Evolutionary conservation across 139 green algal genomes (phyloP).

Genomic region (Axilococcus clingmanii): DNA sequence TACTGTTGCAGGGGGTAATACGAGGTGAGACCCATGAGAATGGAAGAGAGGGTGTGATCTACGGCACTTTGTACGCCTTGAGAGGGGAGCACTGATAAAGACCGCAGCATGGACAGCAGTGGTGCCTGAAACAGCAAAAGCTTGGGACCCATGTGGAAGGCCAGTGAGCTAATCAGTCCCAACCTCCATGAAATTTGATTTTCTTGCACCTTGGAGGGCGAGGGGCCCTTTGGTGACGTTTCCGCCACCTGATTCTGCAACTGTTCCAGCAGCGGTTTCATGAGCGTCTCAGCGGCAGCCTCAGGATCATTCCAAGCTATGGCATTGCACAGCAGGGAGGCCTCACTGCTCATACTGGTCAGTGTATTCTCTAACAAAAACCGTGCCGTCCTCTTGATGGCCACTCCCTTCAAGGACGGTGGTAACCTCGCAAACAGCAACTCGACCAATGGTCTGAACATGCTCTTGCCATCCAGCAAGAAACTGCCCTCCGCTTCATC

Average conservation of each 20-base stretch:
- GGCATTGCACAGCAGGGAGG: constrained; percentile 41
- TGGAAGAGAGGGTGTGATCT: constrained; percentile 9
- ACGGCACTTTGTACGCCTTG: constrained; percentile 21
- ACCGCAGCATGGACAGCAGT: background rate
- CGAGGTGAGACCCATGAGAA: constrained; percentile 13
- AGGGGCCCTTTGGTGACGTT: background rate
- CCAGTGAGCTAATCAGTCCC: constrained; percentile 18
- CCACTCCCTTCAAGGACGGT: constrained; percentile 20
- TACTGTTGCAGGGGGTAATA: constrained; percentile 36
- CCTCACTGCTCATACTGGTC: constrained; percentile 27
- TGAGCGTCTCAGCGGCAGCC: constrained; percentile 14
- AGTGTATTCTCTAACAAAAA: constrained; percentile 46
- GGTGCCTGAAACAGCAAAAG: constrained; percentile 2
- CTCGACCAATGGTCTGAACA: constrained; percentile 54
- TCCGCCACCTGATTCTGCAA: background rate
- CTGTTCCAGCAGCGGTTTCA: constrained; percentile 35
- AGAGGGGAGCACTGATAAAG: background rate
- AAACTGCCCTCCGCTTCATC: constrained; percentile 25
- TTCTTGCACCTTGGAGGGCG: constrained; percentile 27
- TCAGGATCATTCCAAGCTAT: constrained; percentile 33
- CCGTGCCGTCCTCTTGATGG: constrained; percentile 38
- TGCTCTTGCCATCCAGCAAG: constrained; percentile 42
- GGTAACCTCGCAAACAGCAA: constrained; percentile 59
- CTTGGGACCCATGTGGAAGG: constrained; percentile 13
- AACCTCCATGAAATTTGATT: constrained; percentile 30